A percentile compares a stretch with the other conserved stretches of the same genome.
phyloP scores from a whole-genome alignment of 129 eudicot species.

The Arctium lappa region DNA sequence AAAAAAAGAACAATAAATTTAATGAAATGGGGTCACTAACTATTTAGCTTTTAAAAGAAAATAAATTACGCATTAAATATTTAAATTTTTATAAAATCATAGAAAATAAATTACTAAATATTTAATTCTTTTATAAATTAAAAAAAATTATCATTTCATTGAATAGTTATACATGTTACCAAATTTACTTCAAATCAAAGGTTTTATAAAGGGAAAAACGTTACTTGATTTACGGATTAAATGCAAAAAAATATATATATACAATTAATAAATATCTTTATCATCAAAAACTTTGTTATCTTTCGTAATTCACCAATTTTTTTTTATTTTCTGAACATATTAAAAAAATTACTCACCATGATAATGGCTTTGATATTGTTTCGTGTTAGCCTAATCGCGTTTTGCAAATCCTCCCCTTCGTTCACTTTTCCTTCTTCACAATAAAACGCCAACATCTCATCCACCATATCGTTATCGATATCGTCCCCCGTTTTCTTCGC shows the following conservation, averaged over 20 bases:
- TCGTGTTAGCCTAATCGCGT: constrained; percentile 55
- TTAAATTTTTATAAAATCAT: not conserved
- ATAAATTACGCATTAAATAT: not conserved
- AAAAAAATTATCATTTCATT: not conserved
- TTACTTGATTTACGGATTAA: no score
- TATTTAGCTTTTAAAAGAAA: not conserved
- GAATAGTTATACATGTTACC: no score
- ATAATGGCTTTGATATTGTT: constrained; percentile 85
- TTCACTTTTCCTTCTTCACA: constrained; percentile 44
- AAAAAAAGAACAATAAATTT: not conserved
- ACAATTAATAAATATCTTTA: not conserved
- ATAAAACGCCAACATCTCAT: constrained; percentile 72
- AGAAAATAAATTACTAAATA: not conserved
- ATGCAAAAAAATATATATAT: not conserved
- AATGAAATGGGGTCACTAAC: not conserved
- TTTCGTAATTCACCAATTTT: not conserved
- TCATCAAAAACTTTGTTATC: not conserved
- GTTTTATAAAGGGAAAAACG: no score
- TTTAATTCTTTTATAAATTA: not conserved
- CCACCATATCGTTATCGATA: constrained; percentile 65
- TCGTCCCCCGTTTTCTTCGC: constrained; percentile 12
- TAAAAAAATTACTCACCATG: constrained; percentile 47
- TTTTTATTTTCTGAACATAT: not conserved
- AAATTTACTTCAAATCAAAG: no score
- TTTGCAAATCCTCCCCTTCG: constrained; percentile 72